phyloP scores from a whole-genome alignment of 495 filamentous ascomycete species.

The Talaromyces ruber region DNA sequence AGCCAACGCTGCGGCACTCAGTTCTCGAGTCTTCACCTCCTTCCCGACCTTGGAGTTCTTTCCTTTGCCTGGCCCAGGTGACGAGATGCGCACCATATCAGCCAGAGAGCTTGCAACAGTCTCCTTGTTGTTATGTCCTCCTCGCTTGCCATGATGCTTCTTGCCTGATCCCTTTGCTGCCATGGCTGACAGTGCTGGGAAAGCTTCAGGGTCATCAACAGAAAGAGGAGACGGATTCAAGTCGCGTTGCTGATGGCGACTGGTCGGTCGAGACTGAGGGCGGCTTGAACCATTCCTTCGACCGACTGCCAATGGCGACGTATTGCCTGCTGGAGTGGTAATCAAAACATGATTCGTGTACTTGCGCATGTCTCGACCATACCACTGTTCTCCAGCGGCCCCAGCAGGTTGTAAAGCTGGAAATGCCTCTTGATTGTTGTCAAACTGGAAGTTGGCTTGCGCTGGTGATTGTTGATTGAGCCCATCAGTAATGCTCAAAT shows the following conservation, averaged over 20 bases:
- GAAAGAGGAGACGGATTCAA: conserved; percentile 60
- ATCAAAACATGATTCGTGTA: conserved; percentile 33
- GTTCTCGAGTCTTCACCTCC: conserved; percentile 56
- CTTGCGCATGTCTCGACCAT: conserved; percentile 34
- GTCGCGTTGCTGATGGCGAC: conserved; percentile 70
- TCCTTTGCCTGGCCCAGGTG: conserved; percentile 49
- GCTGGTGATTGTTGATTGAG: conserved; percentile 22
- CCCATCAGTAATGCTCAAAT: conserved; percentile 54
- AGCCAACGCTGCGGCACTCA: conserved; percentile 68
- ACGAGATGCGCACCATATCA: conserved; percentile 89
- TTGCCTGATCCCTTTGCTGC: conserved; percentile 64
- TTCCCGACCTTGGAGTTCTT: conserved; percentile 38
- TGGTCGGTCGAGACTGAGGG: conserved; percentile 76
- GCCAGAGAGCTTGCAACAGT: conserved; percentile 74
- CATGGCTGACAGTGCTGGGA: conserved; percentile 83
- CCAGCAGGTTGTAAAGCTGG: conserved; percentile 57
- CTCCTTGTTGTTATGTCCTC: conserved; percentile 67
- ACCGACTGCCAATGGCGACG: neutral
- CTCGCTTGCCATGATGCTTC: conserved; percentile 84
- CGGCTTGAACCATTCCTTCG: conserved; percentile 19
- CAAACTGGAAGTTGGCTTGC: conserved; percentile 69
- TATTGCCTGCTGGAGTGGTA: neutral
- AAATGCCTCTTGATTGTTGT: conserved; percentile 69
- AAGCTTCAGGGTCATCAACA: conserved; percentile 91
- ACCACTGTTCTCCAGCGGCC: conserved; percentile 48